Base-by-base conservation (phyloP, 805 yeast species). In the Lipomyces japonicus region DNA sequence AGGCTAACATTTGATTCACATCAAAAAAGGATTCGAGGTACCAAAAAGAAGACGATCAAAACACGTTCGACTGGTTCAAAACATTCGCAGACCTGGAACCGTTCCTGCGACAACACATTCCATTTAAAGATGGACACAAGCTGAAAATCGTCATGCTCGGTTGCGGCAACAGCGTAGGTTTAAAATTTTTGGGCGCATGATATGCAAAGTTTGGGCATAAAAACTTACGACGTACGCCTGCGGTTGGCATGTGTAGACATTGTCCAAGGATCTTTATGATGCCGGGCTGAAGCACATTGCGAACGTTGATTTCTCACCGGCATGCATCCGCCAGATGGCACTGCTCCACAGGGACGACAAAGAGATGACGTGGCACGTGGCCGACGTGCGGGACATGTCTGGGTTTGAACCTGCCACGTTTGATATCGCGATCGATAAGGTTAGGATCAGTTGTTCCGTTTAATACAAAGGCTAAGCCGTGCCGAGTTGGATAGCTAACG, bases 341-440 rank as follows among this genome's bases (percentile, higher is more conserved):
- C 44, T 32, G n/a, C 14, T 39, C 19, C 31, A 57, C 37, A 28
- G 25, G 12, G 46, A 51, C 25, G 41, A 46, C 25, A 41, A 54
- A 3, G 61, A 61, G 34, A 61, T 61, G 65, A 45, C 53, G 4
- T 61, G 64, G 64, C 38, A 56, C 7, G 62, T 58, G 6, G 48
- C 47, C 57, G 64, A 61, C 37, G 62, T 61, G 19, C 57, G 63
- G n/a, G 59, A 60, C 31, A 57, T 61, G 62, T 24, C 34, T 4
- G 39, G 16, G 45, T 44, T 60, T 22, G 42, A 39, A 16, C 59
- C 48, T 19, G 50, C 31, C 9, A 25, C 50, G 9, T 59, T 61
- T 45, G 64, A 61, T 41, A 36, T 60, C n/a, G 64, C 64, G 3
- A 51, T 61, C 5, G 64, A 61, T 44, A 61, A 61, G 44, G 59